phyloP scores from a whole-genome alignment of 257 asterid genomes.

The Ajuga chamaepitys region DNA sequence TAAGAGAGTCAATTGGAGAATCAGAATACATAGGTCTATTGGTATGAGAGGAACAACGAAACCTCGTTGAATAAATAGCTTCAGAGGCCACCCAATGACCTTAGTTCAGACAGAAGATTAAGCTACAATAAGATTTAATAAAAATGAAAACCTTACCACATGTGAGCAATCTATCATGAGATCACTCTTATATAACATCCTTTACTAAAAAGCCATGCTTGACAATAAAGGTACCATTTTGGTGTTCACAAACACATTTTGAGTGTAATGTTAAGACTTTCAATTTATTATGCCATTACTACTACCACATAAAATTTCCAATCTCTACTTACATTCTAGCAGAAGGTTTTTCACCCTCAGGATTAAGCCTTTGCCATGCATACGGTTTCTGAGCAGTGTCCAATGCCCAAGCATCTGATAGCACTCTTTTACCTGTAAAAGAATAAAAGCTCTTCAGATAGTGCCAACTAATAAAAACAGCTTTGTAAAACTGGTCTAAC shows the following conservation, averaged over 20 bases:
- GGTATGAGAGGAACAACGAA: background rate
- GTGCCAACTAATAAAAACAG: conserved; percentile 6
- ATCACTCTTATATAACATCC: background rate
- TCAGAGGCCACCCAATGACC: background rate
- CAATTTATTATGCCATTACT: background rate
- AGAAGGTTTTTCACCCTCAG: conserved; percentile 92
- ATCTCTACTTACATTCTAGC: conserved; percentile 80
- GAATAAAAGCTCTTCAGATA: conserved; percentile 10
- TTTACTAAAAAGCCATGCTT: background rate
- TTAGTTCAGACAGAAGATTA: conserved; percentile 9
- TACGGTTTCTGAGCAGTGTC: conserved; percentile 99
- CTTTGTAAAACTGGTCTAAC: background rate
- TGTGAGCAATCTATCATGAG: background rate
- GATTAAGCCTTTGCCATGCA: conserved; percentile 92
- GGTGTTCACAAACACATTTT: background rate
- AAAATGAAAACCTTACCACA: conserved; percentile 1
- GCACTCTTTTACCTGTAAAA: conserved; percentile 77
- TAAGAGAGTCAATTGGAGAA: conserved; percentile 7
- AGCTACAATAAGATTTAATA: background rate
- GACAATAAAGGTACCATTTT: background rate
- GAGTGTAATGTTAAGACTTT: background rate
- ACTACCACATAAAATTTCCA: background rate
- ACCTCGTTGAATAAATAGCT: background rate
- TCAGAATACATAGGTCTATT: conserved; percentile 3
- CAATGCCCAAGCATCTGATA: conserved; percentile 98